These are phyloP conservation scores for Spencermartinsiella europaea DNA, from an alignment of 805 yeast genomes.

Conservation along the genomic window DNA sequence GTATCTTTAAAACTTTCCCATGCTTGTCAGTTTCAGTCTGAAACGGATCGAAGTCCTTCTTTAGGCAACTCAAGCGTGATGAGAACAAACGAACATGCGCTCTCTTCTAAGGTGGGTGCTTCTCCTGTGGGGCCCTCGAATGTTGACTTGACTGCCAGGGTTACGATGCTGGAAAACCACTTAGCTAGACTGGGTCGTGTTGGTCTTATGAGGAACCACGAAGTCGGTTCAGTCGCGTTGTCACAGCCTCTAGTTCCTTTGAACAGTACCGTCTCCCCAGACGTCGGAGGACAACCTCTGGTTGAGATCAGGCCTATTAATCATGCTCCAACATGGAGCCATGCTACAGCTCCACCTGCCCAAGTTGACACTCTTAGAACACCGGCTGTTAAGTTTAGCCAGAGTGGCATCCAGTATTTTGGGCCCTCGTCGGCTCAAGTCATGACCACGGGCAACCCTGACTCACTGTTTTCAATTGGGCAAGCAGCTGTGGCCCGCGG, in stretches of 20 bases:
- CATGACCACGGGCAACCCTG: slow-evolving; percentile 1
- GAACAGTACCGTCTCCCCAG: background rate
- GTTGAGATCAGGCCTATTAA: background rate
- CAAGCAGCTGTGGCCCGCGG: background rate
- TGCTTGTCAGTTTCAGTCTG: slow-evolving; percentile 10
- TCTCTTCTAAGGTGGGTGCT: too few species aligned
- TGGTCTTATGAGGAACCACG: background rate
- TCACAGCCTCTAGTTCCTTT: background rate
- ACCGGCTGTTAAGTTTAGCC: slow-evolving; percentile 9
- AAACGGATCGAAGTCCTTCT: background rate
- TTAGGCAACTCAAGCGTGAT: slow-evolving; percentile 1
- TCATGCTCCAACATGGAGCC: background rate
- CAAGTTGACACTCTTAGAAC: slow-evolving; percentile 1
- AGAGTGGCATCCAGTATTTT: slow-evolving; percentile 8
- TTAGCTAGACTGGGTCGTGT: background rate
- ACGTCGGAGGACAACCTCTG: background rate
- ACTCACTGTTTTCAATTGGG: background rate
- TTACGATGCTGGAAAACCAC: background rate
- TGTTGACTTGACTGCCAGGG: background rate
- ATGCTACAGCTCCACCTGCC: background rate
- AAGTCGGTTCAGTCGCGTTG: too few species aligned
- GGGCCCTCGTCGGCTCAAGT: slow-evolving; percentile 10
- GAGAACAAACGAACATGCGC: too few species aligned
- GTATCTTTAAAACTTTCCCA: slow-evolving; percentile 9
- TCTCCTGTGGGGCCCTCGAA: too few species aligned